Evolutionary conservation across 495 filamentous ascomycete genomes (phyloP).

Genomic region (Xylaria cubensis): DNA sequence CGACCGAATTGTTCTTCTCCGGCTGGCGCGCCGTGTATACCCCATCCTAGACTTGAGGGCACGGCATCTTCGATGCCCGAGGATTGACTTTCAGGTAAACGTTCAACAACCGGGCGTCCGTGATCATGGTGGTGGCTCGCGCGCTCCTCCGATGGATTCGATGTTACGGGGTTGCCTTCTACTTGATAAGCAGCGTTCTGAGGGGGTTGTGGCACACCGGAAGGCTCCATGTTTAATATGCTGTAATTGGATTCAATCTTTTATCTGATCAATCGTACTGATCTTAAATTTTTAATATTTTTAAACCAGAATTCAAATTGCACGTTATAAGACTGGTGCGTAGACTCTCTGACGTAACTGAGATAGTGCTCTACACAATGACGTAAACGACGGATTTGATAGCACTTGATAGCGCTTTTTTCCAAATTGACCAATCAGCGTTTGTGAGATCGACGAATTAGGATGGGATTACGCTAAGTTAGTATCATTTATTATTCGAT

Average conservation of each 20-base stretch:
- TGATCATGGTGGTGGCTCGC: constrained; percentile 33
- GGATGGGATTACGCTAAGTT: background rate
- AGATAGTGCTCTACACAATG: background rate
- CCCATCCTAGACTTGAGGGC: constrained; percentile 46
- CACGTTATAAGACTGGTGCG: background rate
- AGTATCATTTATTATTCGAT: too few species aligned
- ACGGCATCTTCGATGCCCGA: constrained; percentile 35
- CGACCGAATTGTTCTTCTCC: constrained; percentile 36
- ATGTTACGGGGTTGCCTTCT: constrained; percentile 56
- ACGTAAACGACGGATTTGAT: constrained; percentile 9
- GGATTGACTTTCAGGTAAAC: constrained; percentile 32
- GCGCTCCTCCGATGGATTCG: constrained; percentile 56
- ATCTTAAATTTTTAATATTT: background rate
- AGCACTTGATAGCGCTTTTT: background rate
- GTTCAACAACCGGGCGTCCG: constrained; percentile 38
- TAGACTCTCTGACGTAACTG: constrained; percentile 7
- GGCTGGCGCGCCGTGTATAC: constrained; percentile 42
- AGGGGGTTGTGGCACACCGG: constrained; percentile 52
- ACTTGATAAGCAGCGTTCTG: constrained; percentile 58
- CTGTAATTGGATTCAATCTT: background rate
- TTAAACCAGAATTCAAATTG: background rate
- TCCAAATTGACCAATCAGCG: constrained; percentile 11
- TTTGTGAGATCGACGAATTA: background rate
- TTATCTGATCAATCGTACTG: background rate
- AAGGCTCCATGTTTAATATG: constrained; percentile 18